These are phyloP conservation scores for Diaporthe ampelina DNA, from an alignment of 2,329 filamentous ascomycete genomes.

Conservation along the genomic window DNA sequence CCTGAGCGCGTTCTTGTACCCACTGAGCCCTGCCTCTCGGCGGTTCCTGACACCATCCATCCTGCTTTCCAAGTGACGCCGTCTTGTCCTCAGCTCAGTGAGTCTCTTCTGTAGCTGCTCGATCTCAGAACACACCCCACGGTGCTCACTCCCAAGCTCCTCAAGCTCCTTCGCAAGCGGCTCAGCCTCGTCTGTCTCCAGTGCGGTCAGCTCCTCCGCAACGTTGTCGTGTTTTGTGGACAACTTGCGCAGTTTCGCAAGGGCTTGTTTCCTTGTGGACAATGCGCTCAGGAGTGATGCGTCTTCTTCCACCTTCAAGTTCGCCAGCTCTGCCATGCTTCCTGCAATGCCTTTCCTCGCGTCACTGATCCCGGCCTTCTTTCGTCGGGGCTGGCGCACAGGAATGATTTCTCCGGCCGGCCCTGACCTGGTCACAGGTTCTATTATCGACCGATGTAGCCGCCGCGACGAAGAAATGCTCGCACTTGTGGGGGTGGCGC, in stretches of 20 bases:
- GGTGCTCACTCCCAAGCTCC: slow-evolving; percentile 69
- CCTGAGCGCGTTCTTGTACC: slow-evolving; percentile 76
- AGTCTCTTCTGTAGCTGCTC: slow-evolving; percentile 75
- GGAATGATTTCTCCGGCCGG: slow-evolving; percentile 68
- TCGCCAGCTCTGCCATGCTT: slow-evolving; percentile 74
- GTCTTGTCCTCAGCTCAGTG: slow-evolving; percentile 70
- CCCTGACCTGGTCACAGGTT: slow-evolving; percentile 54
- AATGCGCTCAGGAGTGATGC: slow-evolving; percentile 70
- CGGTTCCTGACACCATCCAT: slow-evolving; percentile 75
- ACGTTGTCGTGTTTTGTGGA: slow-evolving; percentile 65
- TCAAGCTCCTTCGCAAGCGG: slow-evolving; percentile 73
- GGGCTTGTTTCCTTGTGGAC: slow-evolving; percentile 67
- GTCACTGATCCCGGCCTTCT: slow-evolving; percentile 69
- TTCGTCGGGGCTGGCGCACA: slow-evolving; percentile 68
- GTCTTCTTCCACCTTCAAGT: slow-evolving; percentile 78
- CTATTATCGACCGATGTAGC: slow-evolving; percentile 59
- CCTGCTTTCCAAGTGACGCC: slow-evolving; percentile 70
- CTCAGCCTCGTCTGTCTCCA: slow-evolving; percentile 69
- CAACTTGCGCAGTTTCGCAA: slow-evolving; percentile 70
- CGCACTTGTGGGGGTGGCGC: slow-evolving; percentile 54
- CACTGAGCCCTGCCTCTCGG: slow-evolving; percentile 79
- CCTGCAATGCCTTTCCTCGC: slow-evolving; percentile 76
- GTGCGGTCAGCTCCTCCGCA: slow-evolving; percentile 63
- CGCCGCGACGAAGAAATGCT: slow-evolving; percentile 55
- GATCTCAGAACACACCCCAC: slow-evolving; percentile 73